Evolutionary conservation across 345 rosid genomes (phyloP), one percentile per base, ranked within the genome.

Genomic region (Brassica cretica): DNA sequence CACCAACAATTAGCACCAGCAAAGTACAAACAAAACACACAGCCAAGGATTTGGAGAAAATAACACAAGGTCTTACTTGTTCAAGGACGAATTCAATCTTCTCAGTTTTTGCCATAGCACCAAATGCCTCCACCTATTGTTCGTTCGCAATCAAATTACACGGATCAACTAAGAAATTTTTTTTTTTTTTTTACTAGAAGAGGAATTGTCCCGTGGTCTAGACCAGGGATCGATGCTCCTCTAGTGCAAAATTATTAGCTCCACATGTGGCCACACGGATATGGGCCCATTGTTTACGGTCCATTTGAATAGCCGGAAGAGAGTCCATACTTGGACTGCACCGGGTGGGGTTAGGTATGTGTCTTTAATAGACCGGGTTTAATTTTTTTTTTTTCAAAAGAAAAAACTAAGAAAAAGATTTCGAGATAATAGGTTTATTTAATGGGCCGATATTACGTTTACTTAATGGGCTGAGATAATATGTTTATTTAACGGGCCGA

Each of bases 21-120:
- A 73, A 29, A 33, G 10, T 16, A 44, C 56, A 18, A 8, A 61
- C 30, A 24, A 29, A 37, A 9, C 2, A 8, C 44, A 37, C 8
- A 37, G 44, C 44, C 44, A 41, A 11, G 14, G 49, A 11, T 41
- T 41, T 10, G 2, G n/a, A 37, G n/a, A 37, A 37, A 9, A 37
- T 37, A 37, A 37, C 44, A 37, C 44, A 37, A 72, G 24, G 5
- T 37, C 84, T 6, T 77, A 89, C 98, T 82, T 92, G 98, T 75
- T 92, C 97, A 51, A 94, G 97, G 72, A 94, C 89, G 81, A 94
- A 89, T 0, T 97, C 97, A 74, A 91, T 91, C 88, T 92, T 92
- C 87, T 92, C 97, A 24, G 97, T 92, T 82, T 91, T 90, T 29
- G 96, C 98, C 97, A 94, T 89, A 46, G 97, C 92, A 78, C 97